Evolutionary conservation across 768 basidiomycete genomes (phyloP).

Genomic region (Tubosaeta sp.): DNA sequence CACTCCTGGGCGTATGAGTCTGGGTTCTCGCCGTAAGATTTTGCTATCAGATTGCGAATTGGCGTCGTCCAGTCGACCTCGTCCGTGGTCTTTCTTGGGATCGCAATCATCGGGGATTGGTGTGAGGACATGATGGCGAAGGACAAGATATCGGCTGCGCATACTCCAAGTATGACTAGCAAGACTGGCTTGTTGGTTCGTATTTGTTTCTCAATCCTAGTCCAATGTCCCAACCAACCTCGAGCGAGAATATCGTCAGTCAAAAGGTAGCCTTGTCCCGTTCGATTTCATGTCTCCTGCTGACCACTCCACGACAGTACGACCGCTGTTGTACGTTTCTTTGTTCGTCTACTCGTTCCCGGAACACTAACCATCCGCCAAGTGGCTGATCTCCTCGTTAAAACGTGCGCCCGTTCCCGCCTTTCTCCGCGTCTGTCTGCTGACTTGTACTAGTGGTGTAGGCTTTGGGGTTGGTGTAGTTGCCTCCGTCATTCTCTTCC

Average conservation of each 20-base stretch:
- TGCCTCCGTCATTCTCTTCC: conserved; percentile 86
- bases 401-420: conserved; percentile 54
- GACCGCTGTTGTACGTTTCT: conserved; percentile 77
- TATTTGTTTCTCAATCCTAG: conserved; percentile 19
- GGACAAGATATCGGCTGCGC: background rate
- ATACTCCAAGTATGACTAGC: background rate
- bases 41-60: conserved; percentile 79
- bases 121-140: conserved; percentile 56
- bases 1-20: conserved; percentile 85
- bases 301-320: conserved; percentile 44
- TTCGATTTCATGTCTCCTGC: background rate
- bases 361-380: conserved; percentile 5
- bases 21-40: conserved; percentile 91
- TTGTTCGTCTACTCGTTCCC: conserved; percentile 16
- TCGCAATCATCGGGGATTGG: conserved; percentile 86
- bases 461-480: conserved; percentile 89
- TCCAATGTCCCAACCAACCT: conserved; percentile 57
- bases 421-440: background rate
- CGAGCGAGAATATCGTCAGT: conserved; percentile 86
- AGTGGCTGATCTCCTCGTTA: conserved; percentile 83
- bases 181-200: conserved; percentile 10
- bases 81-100: conserved; percentile 91
- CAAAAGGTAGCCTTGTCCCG: conserved; percentile 62
- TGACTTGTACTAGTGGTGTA: conserved; percentile 55
- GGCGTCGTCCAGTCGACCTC: conserved; percentile 96